Conservation (phyloP, 2,329 filamentous ascomycete genomes). For the Aureobasidium pullulans region DNA sequence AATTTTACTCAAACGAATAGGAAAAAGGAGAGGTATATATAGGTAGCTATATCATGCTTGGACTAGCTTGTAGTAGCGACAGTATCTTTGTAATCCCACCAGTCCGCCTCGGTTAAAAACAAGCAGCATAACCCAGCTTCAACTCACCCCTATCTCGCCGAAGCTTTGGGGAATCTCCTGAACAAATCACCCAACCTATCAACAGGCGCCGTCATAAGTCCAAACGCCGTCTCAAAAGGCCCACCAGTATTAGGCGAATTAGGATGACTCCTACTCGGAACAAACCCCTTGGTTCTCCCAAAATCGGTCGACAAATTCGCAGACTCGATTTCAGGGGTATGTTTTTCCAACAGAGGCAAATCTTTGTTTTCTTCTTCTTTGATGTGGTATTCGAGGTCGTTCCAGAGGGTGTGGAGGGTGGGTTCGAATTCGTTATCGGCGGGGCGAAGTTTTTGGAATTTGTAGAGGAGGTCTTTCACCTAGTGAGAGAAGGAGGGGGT, state of each 20-base stretch:
- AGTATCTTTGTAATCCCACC: no score
- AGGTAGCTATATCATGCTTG: no score
- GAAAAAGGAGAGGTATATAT: no score
- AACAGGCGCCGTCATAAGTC: slow-evolving; percentile 49
- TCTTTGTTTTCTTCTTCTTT: slow-evolving; percentile 15
- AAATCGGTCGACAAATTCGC: slow-evolving; percentile 7
- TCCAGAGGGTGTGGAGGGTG: slow-evolving; percentile 13
- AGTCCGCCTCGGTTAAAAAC: no score
- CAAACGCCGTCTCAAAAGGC: slow-evolving; percentile 49
- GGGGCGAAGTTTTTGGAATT: slow-evolving; percentile 13
- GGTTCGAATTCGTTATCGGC: slow-evolving; percentile 11
- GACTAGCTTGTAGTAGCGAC: no score
- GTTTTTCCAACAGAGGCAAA: slow-evolving; percentile 15
- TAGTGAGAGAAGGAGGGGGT: not conserved
- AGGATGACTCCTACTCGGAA: slow-evolving; percentile 14
- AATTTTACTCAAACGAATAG: no score
- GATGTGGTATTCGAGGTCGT: slow-evolving; percentile 15
- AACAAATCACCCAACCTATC: slow-evolving; percentile 51
- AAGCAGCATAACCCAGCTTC: not conserved
- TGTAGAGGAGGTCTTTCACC: slow-evolving; percentile 18
- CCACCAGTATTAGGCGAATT: slow-evolving; percentile 25
- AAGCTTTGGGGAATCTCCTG: slow-evolving; percentile 42
- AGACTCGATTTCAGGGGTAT: slow-evolving; percentile 7
- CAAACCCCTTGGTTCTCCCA: slow-evolving; percentile 13
- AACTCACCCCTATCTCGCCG: no score